These are phyloP conservation scores for Lavandula angustifolia DNA, from an alignment of 257 asterid species.

Conservation along the genomic window DNA sequence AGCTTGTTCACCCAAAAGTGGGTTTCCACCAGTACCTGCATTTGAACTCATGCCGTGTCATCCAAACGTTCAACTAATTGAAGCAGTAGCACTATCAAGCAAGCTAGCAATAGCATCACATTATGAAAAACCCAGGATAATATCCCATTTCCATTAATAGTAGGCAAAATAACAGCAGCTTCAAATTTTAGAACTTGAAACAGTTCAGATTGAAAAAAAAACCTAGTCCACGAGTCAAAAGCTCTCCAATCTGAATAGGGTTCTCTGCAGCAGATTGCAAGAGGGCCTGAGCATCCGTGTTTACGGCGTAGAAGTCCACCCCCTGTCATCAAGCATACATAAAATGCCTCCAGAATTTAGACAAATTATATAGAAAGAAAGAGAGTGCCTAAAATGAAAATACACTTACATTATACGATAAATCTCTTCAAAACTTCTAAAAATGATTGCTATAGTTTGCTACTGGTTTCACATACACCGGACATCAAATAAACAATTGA, in stretches of 20 bases:
- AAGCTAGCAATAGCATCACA: constrained; percentile 25
- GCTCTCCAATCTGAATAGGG: constrained; percentile 97
- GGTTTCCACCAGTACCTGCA: constrained; percentile 98
- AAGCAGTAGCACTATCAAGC: constrained; percentile 1
- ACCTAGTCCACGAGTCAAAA: constrained; percentile 99
- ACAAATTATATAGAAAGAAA: constrained; percentile 3
- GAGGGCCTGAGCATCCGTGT: constrained; percentile 96
- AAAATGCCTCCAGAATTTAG: constrained; percentile 28
- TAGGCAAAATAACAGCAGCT: not conserved
- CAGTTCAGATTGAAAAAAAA: not conserved
- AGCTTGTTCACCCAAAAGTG: constrained; percentile 93
- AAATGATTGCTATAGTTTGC: not conserved
- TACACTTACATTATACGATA: not conserved
- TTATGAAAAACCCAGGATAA: constrained; percentile 2
- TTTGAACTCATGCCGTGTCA: constrained; percentile 22
- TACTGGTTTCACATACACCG: not conserved
- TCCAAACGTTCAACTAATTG: not conserved
- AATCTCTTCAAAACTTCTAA: not conserved
- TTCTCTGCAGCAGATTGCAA: constrained; percentile 83
- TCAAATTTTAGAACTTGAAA: too few species aligned
- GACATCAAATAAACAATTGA: not conserved
- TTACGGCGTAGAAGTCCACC: constrained; percentile 92
- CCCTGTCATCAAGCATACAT: constrained; percentile 52
- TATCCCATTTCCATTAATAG: not conserved
- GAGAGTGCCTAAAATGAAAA: not conserved